These are phyloP conservation scores for Phyllosticta citribraziliensis DNA, from an alignment of 2,329 filamentous ascomycete species.

Conservation along the genomic window DNA sequence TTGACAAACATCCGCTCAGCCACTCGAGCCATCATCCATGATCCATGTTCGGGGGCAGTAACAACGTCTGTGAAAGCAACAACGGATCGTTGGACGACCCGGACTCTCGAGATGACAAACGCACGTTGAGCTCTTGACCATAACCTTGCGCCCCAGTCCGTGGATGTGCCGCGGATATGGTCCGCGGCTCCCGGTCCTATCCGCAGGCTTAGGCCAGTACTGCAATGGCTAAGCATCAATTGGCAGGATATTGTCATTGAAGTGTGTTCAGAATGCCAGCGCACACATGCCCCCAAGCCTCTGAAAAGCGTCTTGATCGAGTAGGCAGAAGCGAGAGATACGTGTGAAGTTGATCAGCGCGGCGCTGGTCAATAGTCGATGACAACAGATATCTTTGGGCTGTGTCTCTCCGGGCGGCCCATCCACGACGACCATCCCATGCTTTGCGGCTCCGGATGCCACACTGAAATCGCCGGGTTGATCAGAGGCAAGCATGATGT, in stretches of 20 bases:
- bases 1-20: neutral
- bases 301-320: neutral
- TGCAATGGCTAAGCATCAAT: neutral
- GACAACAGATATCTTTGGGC: neutral
- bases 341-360: neutral
- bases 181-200: neutral
- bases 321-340: neutral
- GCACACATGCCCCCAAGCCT: neutral
- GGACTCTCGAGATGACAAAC: neutral
- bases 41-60: neutral
- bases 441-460: neutral
- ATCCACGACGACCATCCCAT: neutral
- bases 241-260: neutral
- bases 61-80: neutral
- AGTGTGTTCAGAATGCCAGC: neutral
- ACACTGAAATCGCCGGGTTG: neutral
- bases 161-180: neutral
- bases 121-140: neutral
- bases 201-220: neutral
- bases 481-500: neutral
- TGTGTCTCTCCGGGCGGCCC: neutral
- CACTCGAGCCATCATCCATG: neutral
- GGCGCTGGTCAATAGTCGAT: neutral
- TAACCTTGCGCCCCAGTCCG: neutral
- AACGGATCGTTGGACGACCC: neutral